Base-by-base conservation (phyloP, 352 stramenopile species). In the Blastocystis sp. region DNA sequence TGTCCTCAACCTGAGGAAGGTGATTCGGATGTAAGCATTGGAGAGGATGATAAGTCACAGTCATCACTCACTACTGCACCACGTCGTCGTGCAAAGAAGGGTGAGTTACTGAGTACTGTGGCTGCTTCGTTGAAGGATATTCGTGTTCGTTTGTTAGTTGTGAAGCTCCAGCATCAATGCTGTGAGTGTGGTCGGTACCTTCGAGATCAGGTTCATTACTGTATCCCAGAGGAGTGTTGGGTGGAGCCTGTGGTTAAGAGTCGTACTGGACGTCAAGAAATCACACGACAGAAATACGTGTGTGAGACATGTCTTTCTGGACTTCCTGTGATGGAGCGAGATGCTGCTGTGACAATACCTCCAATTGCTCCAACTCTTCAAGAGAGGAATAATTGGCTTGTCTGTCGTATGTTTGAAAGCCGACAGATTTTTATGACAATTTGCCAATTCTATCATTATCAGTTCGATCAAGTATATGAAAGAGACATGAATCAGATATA, bases 391-490 rank as follows among this genome's bases (percentile, higher is more conserved):
- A 54, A 89, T 4, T 54, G 16, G 39, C 67, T 86, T 46, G 56
- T 89, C 6, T 54, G 39, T 9, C 56, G 51, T 51, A 24, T 69
- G 16, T 74, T 87, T 19, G 77, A 87, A 51, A 87, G 39, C 24
- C 51, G 77, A 21, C 77, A 87, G 49, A 27, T 57, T 7, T 87
- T 87, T 24, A 54, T 87, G 46, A 78, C 35, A 9, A 58, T 77
- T 46, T 87, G 77, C n/a, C 77, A 77, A 29, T 77, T 19, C 29
- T 98, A 98, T 89, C 95, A 98, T 89, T 99, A 98, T 91, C 96
- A 99, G 90, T 98, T 98, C 88, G 96, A 99, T 89, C 93, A 97
- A 32, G 77, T 87, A 32, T 2, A 19, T 6, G 4, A 21, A n/a
- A 2, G 3, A 27, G 71, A 14, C 5, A 6, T 14, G 14, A 52